A percentile compares a stretch with the other conserved stretches of the same genome.
These are phyloP conservation scores for Ganoderma sinense DNA, from an alignment of 1,284 basidiomycete species.

Conservation along the genomic window DNA sequence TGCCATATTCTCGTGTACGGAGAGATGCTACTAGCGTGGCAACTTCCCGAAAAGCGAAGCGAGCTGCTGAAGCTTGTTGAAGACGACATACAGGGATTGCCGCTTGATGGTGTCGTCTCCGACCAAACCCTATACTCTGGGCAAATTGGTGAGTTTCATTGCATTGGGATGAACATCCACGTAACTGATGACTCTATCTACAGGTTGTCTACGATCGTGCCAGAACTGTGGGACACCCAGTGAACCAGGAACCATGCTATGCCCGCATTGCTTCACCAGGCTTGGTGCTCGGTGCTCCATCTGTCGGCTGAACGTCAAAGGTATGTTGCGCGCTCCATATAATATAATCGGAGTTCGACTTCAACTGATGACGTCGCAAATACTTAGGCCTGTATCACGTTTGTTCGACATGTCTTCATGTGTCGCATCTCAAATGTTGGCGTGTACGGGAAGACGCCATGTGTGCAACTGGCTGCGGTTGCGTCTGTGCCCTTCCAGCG, in stretches of 20 bases:
- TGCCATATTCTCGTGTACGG: slow-evolving; percentile 76
- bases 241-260: slow-evolving; percentile 38
- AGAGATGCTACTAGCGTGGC: slow-evolving; percentile 77
- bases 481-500: slow-evolving; percentile 29
- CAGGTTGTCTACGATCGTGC: slow-evolving; percentile 43
- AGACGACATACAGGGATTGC: slow-evolving; percentile 37
- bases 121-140: slow-evolving; percentile 46
- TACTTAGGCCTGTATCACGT: slow-evolving; percentile 36
- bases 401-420: slow-evolving; percentile 38
- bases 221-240: slow-evolving; percentile 38
- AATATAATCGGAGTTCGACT: not conserved
- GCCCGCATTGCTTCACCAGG: slow-evolving; percentile 56
- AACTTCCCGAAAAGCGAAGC: slow-evolving; percentile 69
- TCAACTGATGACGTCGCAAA: not conserved
- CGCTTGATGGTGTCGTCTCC: slow-evolving; percentile 36
- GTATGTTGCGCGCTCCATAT: slow-evolving; percentile 48
- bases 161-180: not conserved
- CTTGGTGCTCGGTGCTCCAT: slow-evolving; percentile 69
- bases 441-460: slow-evolving; percentile 26
- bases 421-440: slow-evolving; percentile 40
- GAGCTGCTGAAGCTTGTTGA: slow-evolving; percentile 73
- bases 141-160: slow-evolving; percentile 29
- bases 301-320: slow-evolving; percentile 83
- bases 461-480: slow-evolving; percentile 42
- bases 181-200: slow-evolving; percentile 2